Percentiles rank a stretch among this genome's conserved stretches.
These are phyloP conservation scores for Cutaneotrichosporon dermatis DNA, from an alignment of 1,284 basidiomycete species.

Conservation along the genomic window DNA sequence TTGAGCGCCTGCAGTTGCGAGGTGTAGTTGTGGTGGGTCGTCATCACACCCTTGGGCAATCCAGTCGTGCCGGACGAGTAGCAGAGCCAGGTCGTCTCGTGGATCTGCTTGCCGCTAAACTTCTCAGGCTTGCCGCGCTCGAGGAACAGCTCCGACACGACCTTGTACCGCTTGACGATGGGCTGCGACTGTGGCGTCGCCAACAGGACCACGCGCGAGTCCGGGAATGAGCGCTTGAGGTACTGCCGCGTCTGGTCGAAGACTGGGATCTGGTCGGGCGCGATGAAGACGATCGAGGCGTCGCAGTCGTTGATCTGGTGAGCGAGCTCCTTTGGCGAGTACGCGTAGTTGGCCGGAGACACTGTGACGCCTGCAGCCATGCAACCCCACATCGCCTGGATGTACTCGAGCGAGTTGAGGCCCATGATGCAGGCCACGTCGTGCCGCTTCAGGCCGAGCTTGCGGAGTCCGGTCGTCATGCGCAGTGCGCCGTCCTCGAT, in stretches of 20 bases:
- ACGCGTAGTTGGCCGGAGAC: constrained; percentile 41
- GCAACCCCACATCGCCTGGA: constrained; percentile 59
- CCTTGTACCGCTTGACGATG: constrained; percentile 10
- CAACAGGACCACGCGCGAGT: constrained; percentile 12
- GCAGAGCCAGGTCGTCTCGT: constrained; percentile 51
- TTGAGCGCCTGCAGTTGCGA: constrained; percentile 28
- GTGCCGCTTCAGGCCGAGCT: constrained; percentile 26
- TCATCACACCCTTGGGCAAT: constrained; percentile 51
- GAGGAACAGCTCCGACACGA: constrained; percentile 13
- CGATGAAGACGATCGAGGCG: constrained; percentile 56
- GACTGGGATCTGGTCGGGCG: constrained; percentile 53
- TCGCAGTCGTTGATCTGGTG: constrained; percentile 54
- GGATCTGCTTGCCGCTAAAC: constrained; percentile 13
- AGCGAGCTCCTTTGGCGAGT: constrained; percentile 39
- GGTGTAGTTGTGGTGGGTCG: constrained; percentile 63
- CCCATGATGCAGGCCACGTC: constrained; percentile 43
- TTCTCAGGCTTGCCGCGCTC: constrained; percentile 10
- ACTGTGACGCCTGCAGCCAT: constrained; percentile 36
- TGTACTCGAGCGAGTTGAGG: constrained; percentile 61
- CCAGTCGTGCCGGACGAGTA: constrained; percentile 62
- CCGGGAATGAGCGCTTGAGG: constrained; percentile 10
- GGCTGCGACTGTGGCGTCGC: constrained; percentile 7
- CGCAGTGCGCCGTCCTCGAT: constrained; percentile 57
- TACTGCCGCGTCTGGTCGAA: constrained; percentile 29
- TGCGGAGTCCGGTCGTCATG: constrained; percentile 56